Evolutionary conservation across 768 basidiomycete species (phyloP).

Genomic region (Pulveroboletus sp.): DNA sequence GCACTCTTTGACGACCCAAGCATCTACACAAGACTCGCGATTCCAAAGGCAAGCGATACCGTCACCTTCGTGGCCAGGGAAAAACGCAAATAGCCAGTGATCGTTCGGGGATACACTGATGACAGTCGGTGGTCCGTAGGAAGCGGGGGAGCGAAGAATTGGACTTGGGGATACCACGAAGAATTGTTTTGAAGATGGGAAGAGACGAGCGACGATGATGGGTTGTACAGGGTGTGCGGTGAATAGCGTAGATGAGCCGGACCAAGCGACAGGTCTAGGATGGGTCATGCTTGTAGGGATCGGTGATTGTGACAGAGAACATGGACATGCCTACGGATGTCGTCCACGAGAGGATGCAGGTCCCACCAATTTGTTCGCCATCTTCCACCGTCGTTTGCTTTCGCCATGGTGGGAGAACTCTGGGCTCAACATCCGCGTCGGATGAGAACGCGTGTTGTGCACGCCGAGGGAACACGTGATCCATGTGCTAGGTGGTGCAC

Average conservation of each 20-base stretch:
- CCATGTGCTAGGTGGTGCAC: no score
- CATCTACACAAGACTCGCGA: conserved; percentile 53
- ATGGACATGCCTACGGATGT: conserved; percentile 44
- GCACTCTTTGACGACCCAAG: conserved; percentile 54
- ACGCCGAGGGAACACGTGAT: conserved; percentile 1
- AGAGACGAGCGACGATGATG: conserved; percentile 54
- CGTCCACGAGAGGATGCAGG: conserved; percentile 55
- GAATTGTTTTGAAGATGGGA: conserved; percentile 68
- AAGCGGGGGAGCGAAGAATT: conserved; percentile 40
- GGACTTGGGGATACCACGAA: conserved; percentile 48
- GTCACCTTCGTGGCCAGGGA: conserved; percentile 52
- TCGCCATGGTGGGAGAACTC: conserved; percentile 47
- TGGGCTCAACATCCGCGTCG: conserved; percentile 15
- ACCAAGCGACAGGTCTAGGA: conserved; percentile 67
- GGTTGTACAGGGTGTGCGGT: conserved; percentile 62
- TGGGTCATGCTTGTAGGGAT: not conserved
- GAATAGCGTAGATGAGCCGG: conserved; percentile 62
- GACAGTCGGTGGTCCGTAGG: conserved; percentile 58
- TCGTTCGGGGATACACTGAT: conserved; percentile 57
- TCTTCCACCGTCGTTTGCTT: conserved; percentile 44
- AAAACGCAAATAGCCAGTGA: conserved; percentile 70
- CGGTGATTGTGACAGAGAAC: not conserved
- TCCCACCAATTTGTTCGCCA: conserved; percentile 78
- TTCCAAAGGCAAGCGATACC: conserved; percentile 67
- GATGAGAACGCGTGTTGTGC: not conserved